A percentile compares a stretch with the other conserved stretches of the same genome.
phyloP scores from a whole-genome alignment of 1,284 basidiomycete genomes.

The Pterulicium gracile region DNA sequence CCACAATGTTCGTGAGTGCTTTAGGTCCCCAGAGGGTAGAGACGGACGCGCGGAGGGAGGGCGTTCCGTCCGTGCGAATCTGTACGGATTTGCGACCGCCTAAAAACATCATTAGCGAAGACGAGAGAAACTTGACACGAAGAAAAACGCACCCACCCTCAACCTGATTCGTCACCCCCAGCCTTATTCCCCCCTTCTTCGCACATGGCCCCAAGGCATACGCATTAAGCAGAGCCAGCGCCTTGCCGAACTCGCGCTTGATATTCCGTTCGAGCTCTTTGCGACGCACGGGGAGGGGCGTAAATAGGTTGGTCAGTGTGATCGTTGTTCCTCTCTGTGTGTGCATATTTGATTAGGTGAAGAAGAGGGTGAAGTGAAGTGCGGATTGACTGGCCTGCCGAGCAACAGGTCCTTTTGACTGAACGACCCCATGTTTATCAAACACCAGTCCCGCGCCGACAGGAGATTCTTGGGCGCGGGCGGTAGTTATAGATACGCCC shows the following conservation, averaged over 20 bases:
- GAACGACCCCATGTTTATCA: constrained; percentile 50
- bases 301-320: constrained; percentile 66
- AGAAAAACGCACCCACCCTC: constrained; percentile 57
- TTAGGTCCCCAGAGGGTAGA: constrained; percentile 82
- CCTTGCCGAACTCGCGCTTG: constrained; percentile 88
- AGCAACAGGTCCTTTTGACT: constrained; percentile 44
- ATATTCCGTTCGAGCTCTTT: constrained; percentile 87
- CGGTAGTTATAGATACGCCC: constrained; percentile 60
- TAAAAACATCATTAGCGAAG: constrained; percentile 4
- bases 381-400: constrained; percentile 45
- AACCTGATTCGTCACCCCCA: constrained; percentile 67
- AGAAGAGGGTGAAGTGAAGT: not conserved
- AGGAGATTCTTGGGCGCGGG: constrained; percentile 60
- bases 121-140: not conserved
- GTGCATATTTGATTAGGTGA: not conserved
- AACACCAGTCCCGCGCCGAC: constrained; percentile 74
- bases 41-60: constrained; percentile 56
- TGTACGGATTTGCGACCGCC: constrained; percentile 62
- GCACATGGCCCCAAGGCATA: constrained; percentile 83
- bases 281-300: constrained; percentile 78
- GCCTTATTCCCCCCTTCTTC: constrained; percentile 48
- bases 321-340: constrained; percentile 82
- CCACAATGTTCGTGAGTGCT: constrained; percentile 63
- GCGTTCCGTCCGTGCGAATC: constrained; percentile 61
- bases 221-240: constrained; percentile 71